Base-by-base conservation (phyloP, 805 yeast genomes). In the Candida methanosorbosa region DNA sequence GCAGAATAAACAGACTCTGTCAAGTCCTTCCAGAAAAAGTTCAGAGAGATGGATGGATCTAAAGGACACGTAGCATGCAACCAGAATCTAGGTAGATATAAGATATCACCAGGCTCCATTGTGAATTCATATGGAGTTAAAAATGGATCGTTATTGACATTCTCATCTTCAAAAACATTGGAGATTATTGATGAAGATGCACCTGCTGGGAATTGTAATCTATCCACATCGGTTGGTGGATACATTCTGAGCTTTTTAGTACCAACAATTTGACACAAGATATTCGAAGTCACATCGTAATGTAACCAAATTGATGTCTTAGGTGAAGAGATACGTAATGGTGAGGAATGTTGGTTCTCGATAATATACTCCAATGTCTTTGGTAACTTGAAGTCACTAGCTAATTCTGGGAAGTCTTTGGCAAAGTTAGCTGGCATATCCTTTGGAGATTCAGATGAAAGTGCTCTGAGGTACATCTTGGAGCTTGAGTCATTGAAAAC, bases 81-180 rank as follows among this genome's bases (percentile, higher is more conserved):
- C 66, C 66, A 61, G 48, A 55, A 41, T 4, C 63, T 38, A 9
- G 66, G 66, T 22, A 60, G 49, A 32, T 50, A 56, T 9, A 62
- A 28, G 17, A 58, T 42, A 37, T 62, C 67, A 5, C 66, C 64
- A 2, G 65, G 60, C 12, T 44, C 21, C 54, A 61, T 47, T 14
- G 40, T 33, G 16, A 45, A 36, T 34, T 58, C 63, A 20, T 43
- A 36, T 5, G 64, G 61, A 18, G 46, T 50, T 19, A 51, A 32
- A 14, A 15, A 18, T 13, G 26, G 26, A 13, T 42, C 34, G 12
- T 23, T 18, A 24, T 46, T 38, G 22, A 35, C 30, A 14, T 34
- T 27, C 8, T 39, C 28, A 26, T 40, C 42, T 9, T 31, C 44
- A 36, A 60, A 62, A 5, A 59, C 42, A 36, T 59, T 46, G 9